Conservation (phyloP, 2,329 filamentous ascomycete species). For the Fusarium duplospermum region DNA sequence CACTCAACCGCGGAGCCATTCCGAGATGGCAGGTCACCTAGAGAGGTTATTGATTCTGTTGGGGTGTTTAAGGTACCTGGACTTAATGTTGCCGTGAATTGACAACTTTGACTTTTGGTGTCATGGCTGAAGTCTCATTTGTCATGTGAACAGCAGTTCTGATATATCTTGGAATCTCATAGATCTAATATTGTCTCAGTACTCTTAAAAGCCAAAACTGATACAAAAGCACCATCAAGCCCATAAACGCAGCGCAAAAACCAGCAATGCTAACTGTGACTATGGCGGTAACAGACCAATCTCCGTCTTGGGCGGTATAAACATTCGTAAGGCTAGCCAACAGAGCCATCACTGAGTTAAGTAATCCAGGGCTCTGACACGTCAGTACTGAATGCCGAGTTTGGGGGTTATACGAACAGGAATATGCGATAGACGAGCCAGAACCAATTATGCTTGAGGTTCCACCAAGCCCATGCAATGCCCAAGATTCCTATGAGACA, state of each 20-base stretch:
- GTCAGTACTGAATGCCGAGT: not conserved
- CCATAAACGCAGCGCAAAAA: conserved; percentile 1
- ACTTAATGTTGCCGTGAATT: not conserved
- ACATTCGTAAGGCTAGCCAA: conserved; percentile 11
- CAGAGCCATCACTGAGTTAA: conserved; percentile 11
- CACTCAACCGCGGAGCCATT: not conserved
- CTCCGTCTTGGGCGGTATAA: conserved; percentile 7
- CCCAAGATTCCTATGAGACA: no score
- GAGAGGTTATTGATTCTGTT: not conserved
- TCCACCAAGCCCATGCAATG: no score
- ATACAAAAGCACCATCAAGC: conserved; percentile 2
- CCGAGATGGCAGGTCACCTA: not conserved
- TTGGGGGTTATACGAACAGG: conserved; percentile 10
- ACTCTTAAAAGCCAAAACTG: conserved; percentile 9
- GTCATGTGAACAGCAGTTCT: no score
- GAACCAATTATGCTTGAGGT: no score
- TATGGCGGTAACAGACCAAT: conserved; percentile 12
- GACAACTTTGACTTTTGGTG: not conserved
- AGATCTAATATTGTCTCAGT: not conserved
- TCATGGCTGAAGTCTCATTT: no score
- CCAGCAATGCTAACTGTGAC: conserved; percentile 8
- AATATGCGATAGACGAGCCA: not conserved
- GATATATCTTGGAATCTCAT: not conserved
- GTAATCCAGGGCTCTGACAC: conserved; percentile 54
- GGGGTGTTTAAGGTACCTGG: not conserved